Percentiles rank a stretch among this genome's conserved stretches.
Conservation (phyloP, 768 basidiomycete genomes). For the Kwoniella dendrophila region DNA sequence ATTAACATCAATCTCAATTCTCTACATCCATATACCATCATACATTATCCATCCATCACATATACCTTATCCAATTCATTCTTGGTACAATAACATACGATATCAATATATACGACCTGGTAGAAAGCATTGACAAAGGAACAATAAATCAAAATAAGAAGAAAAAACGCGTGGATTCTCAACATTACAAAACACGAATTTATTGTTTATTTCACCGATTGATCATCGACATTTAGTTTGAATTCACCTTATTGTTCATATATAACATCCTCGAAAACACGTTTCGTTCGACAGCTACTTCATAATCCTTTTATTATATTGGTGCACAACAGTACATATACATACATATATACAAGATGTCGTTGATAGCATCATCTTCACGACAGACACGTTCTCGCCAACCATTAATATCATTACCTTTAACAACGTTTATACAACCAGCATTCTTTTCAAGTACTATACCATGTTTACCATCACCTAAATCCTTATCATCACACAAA, state of each 20-base stretch:
- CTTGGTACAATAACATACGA: not conserved
- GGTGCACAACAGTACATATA: too few species aligned
- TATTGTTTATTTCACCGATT: not conserved
- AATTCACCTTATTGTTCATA: too few species aligned
- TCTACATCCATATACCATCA: constrained; percentile 6
- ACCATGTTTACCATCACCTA: constrained; percentile 24
- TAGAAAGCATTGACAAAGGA: not conserved
- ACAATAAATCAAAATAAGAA: not conserved
- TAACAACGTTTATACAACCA: constrained; percentile 9
- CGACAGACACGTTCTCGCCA: constrained; percentile 1
- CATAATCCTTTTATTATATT: too few species aligned
- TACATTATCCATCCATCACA: too few species aligned
- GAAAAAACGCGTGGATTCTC: constrained; percentile 1
- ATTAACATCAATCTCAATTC: constrained; percentile 13
- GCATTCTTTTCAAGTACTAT: constrained; percentile 23
- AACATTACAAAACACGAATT: constrained; percentile 2
- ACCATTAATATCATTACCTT: constrained; percentile 13
- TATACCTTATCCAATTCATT: not conserved
- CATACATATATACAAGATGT: constrained; percentile 3
- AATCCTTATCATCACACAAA: constrained; percentile 24
- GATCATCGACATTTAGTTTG: too few species aligned
- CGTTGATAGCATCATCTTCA: constrained; percentile 15
- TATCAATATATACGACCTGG: not conserved
- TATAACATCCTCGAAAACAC: too few species aligned
- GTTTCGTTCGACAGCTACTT: too few species aligned